Evolutionary conservation across 495 filamentous ascomycete genomes (phyloP).

Genomic region (Aspergillus cristatus): DNA sequence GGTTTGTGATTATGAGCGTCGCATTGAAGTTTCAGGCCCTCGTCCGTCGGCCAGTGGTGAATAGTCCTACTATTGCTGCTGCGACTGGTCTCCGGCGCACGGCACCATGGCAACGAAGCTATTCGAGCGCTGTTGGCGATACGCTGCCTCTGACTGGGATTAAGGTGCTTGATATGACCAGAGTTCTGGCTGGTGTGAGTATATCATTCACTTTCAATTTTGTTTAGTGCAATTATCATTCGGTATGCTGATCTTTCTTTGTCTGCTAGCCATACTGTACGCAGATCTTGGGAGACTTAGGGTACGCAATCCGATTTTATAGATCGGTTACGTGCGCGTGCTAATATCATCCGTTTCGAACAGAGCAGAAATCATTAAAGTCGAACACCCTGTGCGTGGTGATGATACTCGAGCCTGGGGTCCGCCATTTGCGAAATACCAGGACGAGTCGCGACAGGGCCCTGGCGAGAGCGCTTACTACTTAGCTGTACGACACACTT

Average conservation of each 20-base stretch:
- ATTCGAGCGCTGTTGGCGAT: conserved; percentile 24
- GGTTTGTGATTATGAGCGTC: conserved; percentile 12
- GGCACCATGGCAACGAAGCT: conserved; percentile 25
- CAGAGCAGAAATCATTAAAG: conserved; percentile 93
- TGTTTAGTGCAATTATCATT: neutral
- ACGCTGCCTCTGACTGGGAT: conserved; percentile 71
- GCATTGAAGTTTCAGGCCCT: conserved; percentile 17
- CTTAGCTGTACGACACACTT: conserved; percentile 53
- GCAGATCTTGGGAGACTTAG: conserved; percentile 92
- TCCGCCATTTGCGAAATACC: conserved; percentile 80
- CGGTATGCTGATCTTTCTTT: conserved; percentile 10
- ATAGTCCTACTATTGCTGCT: no score
- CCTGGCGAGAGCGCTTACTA: conserved; percentile 95
- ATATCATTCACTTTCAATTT: neutral
- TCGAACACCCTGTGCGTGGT: conserved; percentile 84
- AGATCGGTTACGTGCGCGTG: no score
- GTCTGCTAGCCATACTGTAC: conserved; percentile 98
- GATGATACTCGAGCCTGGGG: conserved; percentile 97
- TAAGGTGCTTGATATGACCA: conserved; percentile 89
- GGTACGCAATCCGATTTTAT: conserved; percentile 45
- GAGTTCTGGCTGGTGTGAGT: conserved; percentile 89
- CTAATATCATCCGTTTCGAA: neutral
- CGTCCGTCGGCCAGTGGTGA: conserved; percentile 16
- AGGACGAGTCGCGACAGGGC: conserved; percentile 50
- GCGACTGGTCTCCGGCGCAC: conserved; percentile 12